A percentile compares a stretch with the other conserved stretches of the same genome.
phyloP scores from a whole-genome alignment of 306 rosid genomes.

The Dalbergia cochinchinensis region DNA sequence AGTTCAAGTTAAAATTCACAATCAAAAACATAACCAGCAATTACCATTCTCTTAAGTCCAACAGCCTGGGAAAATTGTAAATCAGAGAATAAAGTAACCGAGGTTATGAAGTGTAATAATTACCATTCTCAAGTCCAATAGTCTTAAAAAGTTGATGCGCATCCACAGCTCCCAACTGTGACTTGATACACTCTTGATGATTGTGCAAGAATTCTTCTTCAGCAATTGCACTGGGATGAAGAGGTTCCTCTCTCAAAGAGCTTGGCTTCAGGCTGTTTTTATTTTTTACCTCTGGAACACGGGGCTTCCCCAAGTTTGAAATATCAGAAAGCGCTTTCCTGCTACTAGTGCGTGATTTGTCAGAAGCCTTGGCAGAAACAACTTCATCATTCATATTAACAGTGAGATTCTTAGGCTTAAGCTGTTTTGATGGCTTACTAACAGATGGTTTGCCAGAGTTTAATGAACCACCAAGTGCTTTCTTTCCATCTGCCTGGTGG shows the following conservation, averaged over 20 bases:
- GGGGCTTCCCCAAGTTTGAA: constrained; percentile 63
- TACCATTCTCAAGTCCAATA: constrained; percentile 65
- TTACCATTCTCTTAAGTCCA: constrained; percentile 49
- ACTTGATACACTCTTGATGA: constrained; percentile 63
- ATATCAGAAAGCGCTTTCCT: constrained; percentile 74
- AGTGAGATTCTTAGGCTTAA: constrained; percentile 45
- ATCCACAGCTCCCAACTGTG: constrained; percentile 44
- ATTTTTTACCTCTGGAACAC: constrained; percentile 41
- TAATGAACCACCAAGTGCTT: constrained; percentile 55
- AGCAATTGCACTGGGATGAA: constrained; percentile 51
- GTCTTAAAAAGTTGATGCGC: constrained; percentile 49
- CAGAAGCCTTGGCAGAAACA: constrained; percentile 51
- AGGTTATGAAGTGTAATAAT: neutral
- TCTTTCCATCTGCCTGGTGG: constrained; percentile 56
- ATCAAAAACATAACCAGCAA: neutral
- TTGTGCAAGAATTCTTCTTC: constrained; percentile 63
- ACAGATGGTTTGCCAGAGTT: constrained; percentile 51
- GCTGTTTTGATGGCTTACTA: constrained; percentile 44
- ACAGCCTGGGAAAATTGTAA: constrained; percentile 26
- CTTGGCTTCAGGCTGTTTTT: constrained; percentile 47
- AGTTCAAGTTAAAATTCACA: constrained; percentile 2
- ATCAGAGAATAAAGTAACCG: neutral
- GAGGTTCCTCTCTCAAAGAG: constrained; percentile 43
- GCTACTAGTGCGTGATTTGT: constrained; percentile 49
- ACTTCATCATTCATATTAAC: constrained; percentile 31